phyloP scores from a whole-genome alignment of 2,329 filamentous ascomycete species.

The Arthrocladium fulminans region DNA sequence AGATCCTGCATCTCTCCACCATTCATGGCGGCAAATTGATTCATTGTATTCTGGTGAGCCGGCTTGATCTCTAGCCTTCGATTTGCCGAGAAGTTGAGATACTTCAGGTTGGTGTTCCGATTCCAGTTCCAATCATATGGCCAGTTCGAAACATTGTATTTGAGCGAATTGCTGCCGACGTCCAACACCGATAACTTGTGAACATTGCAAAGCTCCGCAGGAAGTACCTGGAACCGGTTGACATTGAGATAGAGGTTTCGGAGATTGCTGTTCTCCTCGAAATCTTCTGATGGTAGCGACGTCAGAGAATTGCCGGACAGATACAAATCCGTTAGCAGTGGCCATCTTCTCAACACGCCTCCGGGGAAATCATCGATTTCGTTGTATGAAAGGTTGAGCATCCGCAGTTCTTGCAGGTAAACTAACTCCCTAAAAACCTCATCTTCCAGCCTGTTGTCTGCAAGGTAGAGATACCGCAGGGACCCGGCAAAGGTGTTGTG shows the following conservation, averaged over 20 bases:
- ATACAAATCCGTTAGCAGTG: conserved; percentile 82
- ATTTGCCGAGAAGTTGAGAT: conserved; percentile 93
- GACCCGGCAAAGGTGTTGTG: conserved; percentile 82
- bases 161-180: conserved; percentile 87
- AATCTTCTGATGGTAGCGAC: conserved; percentile 81
- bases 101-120: conserved; percentile 88
- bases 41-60: conserved; percentile 31
- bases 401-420: conserved; percentile 69
- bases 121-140: conserved; percentile 99
- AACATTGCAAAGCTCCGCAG: conserved; percentile 88
- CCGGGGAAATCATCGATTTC: conserved; percentile 86
- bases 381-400: conserved; percentile 92
- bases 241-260: conserved; percentile 91
- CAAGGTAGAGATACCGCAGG: conserved; percentile 73
- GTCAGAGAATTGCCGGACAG: conserved; percentile 92
- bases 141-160: conserved; percentile 98
- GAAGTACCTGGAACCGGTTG: conserved; percentile 95
- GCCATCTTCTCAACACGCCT: conserved; percentile 79
- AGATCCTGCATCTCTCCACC: conserved; percentile 51
- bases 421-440: conserved; percentile 90
- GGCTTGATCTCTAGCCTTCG: conserved; percentile 86
- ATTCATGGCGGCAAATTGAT: conserved; percentile 46
- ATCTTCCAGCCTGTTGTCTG: conserved; percentile 88
- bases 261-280: conserved; percentile 79
- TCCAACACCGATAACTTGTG: conserved; percentile 86